Evolutionary conservation across 1,284 basidiomycete species (phyloP).

Genomic region (Wolfiporia cocos): DNA sequence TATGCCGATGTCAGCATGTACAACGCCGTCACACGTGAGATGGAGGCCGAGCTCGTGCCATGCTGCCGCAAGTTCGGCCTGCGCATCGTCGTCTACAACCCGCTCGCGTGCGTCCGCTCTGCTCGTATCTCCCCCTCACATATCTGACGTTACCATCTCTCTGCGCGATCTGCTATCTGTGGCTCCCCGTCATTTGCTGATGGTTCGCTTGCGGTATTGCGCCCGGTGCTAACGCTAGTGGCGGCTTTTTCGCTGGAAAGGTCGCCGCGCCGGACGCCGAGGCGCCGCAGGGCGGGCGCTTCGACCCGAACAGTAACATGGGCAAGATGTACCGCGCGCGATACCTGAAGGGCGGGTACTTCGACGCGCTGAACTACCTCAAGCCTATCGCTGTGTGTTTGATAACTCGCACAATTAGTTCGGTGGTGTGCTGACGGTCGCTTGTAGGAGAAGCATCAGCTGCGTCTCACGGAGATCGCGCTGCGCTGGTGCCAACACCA

Average conservation of each 20-base stretch:
- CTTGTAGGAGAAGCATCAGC: conserved; percentile 31
- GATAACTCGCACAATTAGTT: not conserved
- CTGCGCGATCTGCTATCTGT: too few species aligned
- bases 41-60: conserved; percentile 50
- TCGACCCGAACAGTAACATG: conserved; percentile 25
- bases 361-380: conserved; percentile 38
- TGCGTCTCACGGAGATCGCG: conserved; percentile 38
- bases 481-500: conserved; percentile 41
- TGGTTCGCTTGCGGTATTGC: too few species aligned
- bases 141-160: not conserved
- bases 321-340: conserved; percentile 35
- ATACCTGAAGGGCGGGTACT: conserved; percentile 39
- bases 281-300: conserved; percentile 27
- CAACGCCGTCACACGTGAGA: conserved; percentile 45
- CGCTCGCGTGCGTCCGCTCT: conserved; percentile 35
- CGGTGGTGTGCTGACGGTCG: too few species aligned
- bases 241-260: conserved; percentile 43
- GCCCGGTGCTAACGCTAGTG: too few species aligned
- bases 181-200: too few species aligned
- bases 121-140: not conserved
- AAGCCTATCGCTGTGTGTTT: conserved; percentile 28
- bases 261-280: conserved; percentile 27
- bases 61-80: conserved; percentile 51
- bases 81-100: conserved; percentile 45
- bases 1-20: conserved; percentile 45